Conservation (phyloP, 2,329 filamentous ascomycete species). For the Arachnopeziza araneosa region DNA sequence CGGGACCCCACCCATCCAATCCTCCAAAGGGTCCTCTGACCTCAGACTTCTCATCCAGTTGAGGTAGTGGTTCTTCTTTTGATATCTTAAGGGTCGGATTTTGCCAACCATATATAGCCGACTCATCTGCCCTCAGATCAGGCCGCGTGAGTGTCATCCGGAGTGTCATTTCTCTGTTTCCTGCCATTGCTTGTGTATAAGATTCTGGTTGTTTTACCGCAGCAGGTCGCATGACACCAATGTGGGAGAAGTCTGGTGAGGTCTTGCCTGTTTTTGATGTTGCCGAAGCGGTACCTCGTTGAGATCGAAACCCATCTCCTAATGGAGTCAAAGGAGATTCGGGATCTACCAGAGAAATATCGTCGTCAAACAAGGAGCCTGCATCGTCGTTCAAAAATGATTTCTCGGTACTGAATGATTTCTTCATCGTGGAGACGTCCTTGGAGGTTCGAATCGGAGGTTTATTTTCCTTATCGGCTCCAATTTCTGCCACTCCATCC, state of each 20-base stretch:
- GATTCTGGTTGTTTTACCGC: slow-evolving; percentile 30
- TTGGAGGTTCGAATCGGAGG: slow-evolving; percentile 18
- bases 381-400: slow-evolving; percentile 55
- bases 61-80: slow-evolving; percentile 47
- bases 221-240: slow-evolving; percentile 22
- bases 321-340: slow-evolving; percentile 42
- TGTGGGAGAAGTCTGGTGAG: slow-evolving; percentile 35
- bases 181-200: slow-evolving; percentile 46
- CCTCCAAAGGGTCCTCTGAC: slow-evolving; percentile 32
- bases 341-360: slow-evolving; percentile 48
- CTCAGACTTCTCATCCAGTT: slow-evolving; percentile 47
- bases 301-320: slow-evolving; percentile 12
- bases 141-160: slow-evolving; percentile 92
- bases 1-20: slow-evolving; percentile 35
- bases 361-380: slow-evolving; percentile 50
- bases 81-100: slow-evolving; percentile 29
- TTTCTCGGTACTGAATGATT: slow-evolving; percentile 45
- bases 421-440: slow-evolving; percentile 23
- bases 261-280: slow-evolving; percentile 31
- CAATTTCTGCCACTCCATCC: slow-evolving; percentile 37
- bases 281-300: slow-evolving; percentile 3
- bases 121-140: slow-evolving; percentile 72
- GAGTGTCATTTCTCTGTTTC: slow-evolving; percentile 84
- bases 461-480: slow-evolving; percentile 30
- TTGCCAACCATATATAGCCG: slow-evolving; percentile 67